Conservation (phyloP, 768 basidiomycete species). For the Boletus vermiculosoides region DNA sequence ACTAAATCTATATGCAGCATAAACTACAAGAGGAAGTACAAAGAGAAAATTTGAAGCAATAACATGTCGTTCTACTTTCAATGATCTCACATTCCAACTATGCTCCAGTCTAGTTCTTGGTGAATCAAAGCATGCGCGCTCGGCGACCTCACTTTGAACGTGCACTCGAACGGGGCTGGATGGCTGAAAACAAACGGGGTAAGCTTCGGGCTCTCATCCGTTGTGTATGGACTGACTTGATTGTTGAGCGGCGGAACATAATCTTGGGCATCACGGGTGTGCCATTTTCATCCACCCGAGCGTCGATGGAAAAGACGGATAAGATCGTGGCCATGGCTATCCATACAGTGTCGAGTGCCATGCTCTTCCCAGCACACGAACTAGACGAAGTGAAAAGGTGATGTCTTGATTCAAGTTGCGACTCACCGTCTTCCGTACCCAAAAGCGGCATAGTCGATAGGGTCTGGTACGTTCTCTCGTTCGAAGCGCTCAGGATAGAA, state of each 20-base stretch:
- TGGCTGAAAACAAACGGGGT: not conserved
- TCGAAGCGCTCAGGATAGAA: slow-evolving; percentile 3
- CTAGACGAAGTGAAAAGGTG: not conserved
- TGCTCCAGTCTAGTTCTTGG: slow-evolving; percentile 1
- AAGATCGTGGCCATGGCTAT: slow-evolving; percentile 3
- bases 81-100: not conserved
- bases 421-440: slow-evolving; percentile 8
- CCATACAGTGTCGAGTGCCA: slow-evolving; percentile 4
- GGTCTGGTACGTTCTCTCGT: not conserved
- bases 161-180: slow-evolving; percentile 1
- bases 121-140: not conserved
- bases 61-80: not conserved
- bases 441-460: slow-evolving; percentile 1
- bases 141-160: slow-evolving; percentile 2
- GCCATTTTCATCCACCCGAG: not conserved
- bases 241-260: slow-evolving; percentile 3
- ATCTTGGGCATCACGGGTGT: slow-evolving; percentile 1
- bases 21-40: not conserved
- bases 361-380: slow-evolving; percentile 4
- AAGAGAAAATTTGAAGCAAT: not conserved
- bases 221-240: not conserved
- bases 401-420: not conserved
- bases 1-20: not conserved
- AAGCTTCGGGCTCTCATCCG: not conserved
- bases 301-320: slow-evolving; percentile 1